These are phyloP conservation scores for Lasiosphaeria ovina DNA, from an alignment of 495 filamentous ascomycete genomes.

Conservation along the genomic window DNA sequence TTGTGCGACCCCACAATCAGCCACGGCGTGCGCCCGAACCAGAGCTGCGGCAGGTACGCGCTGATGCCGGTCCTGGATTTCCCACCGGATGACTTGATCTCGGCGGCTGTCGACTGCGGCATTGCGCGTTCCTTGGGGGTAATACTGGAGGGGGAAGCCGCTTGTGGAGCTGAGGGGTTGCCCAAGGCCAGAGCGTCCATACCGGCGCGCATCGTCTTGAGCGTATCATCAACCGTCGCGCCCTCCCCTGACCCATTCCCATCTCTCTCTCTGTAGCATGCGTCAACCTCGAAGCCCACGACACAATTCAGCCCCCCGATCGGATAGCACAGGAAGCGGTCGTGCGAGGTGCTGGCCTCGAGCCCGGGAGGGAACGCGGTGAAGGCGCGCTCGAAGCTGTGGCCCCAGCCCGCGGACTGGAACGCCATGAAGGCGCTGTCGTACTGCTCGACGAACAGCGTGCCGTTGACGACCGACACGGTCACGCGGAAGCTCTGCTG, in stretches of 20 bases:
- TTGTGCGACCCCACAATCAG: slow-evolving; percentile 7
- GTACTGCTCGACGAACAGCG: slow-evolving; percentile 13
- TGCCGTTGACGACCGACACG: slow-evolving; percentile 10
- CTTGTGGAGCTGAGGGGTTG: background rate
- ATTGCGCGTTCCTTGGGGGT: background rate
- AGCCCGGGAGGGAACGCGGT: slow-evolving; percentile 6
- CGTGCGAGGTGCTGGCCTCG: slow-evolving; percentile 6
- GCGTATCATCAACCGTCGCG: too few relatives aligned
- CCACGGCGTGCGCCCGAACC: slow-evolving; percentile 14
- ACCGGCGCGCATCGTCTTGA: background rate
- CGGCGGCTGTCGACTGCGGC: slow-evolving; percentile 3
- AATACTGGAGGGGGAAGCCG: background rate
- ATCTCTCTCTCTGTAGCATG: slow-evolving; percentile 1
- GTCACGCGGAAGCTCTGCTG: slow-evolving; percentile 10
- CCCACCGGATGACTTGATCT: slow-evolving; percentile 3
- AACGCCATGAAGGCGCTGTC: background rate
- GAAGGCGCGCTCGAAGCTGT: slow-evolving; percentile 10
- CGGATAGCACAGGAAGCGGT: slow-evolving; percentile 8
- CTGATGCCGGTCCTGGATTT: background rate
- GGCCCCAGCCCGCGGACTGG: slow-evolving; percentile 7
- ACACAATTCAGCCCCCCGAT: slow-evolving; percentile 5
- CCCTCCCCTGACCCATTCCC: too few relatives aligned
- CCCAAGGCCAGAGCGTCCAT: background rate
- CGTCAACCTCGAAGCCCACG: slow-evolving; percentile 13
- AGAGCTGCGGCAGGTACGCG: slow-evolving; percentile 8